Conservation (phyloP, 176 grass and related monocot species). For the Oryza officinalis region DNA sequence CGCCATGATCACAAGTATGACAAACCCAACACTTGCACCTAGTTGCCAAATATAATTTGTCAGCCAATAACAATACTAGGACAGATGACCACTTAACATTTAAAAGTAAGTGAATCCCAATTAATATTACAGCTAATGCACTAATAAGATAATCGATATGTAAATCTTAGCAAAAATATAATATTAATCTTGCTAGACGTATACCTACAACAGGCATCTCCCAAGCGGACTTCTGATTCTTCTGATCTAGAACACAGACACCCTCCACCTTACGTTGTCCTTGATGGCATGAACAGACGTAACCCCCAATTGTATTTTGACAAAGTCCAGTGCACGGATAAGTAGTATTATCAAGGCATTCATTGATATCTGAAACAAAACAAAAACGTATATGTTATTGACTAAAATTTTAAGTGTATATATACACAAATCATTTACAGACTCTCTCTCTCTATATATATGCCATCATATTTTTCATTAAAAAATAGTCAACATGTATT, state of each 20-base stretch:
- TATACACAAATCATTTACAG: no score
- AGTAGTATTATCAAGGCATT: not conserved
- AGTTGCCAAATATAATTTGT: not conserved
- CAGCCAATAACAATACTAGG: no score
- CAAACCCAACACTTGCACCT: not conserved
- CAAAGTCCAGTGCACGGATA: not conserved
- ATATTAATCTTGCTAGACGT: not conserved
- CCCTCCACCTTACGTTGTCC: not conserved
- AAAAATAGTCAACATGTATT: no score
- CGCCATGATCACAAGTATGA: not conserved
- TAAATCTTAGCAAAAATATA: not conserved
- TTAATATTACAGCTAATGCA: no score
- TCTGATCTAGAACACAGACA: not conserved
- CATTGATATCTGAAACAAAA: constrained; percentile 15
- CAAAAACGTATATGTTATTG: not conserved
- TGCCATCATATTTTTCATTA: no score
- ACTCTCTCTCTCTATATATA: no score
- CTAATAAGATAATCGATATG: not conserved
- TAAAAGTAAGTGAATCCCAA: no score
- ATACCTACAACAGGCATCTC: not conserved
- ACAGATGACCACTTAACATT: no score
- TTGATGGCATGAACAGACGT: not conserved
- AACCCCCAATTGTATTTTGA: not conserved
- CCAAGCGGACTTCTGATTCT: not conserved
- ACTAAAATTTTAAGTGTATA: no score